Evolutionary conservation across 768 basidiomycete species (phyloP).

Genomic region (Boletus speciosus): DNA sequence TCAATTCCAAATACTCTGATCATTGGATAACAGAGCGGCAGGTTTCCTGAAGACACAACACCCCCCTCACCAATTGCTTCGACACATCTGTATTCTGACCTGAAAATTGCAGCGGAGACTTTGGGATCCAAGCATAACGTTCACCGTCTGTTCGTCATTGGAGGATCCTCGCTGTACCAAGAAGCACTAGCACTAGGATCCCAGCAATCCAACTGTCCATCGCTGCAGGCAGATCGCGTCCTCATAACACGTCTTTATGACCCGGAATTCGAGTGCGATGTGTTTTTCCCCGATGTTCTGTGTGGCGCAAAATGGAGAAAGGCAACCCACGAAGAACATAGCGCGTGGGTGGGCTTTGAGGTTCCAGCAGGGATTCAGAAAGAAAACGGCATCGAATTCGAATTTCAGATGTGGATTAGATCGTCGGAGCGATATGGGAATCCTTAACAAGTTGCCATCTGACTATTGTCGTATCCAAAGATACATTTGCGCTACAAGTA

Average conservation of each 20-base stretch:
- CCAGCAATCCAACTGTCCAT: constrained; percentile 26
- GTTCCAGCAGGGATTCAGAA: constrained; percentile 73
- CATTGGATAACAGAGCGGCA: constrained; percentile 9
- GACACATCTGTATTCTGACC: constrained; percentile 28
- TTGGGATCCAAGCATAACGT: constrained; percentile 24
- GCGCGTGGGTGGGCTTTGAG: constrained; percentile 75
- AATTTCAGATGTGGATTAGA: constrained; percentile 94
- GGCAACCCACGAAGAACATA: constrained; percentile 59
- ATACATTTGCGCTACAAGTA: not conserved
- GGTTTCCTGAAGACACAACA: constrained; percentile 10
- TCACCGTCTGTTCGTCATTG: constrained; percentile 79
- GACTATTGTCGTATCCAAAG: not conserved
- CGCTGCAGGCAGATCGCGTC: constrained; percentile 66
- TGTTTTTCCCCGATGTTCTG: constrained; percentile 76
- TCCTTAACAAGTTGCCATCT: constrained; percentile 1
- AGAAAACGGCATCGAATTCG: constrained; percentile 82
- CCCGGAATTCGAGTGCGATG: constrained; percentile 83
- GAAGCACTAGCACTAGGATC: constrained; percentile 48
- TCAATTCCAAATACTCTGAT: not conserved
- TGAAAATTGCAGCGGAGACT: constrained; percentile 17
- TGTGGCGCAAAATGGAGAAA: constrained; percentile 49
- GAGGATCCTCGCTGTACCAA: constrained; percentile 83
- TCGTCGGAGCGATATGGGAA: constrained; percentile 16
- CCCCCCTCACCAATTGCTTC: constrained; percentile 13
- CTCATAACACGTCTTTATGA: constrained; percentile 80